These are phyloP conservation scores for Psidium friedrichsthalianum DNA, from an alignment of 345 rosid species.

Conservation along the genomic window DNA sequence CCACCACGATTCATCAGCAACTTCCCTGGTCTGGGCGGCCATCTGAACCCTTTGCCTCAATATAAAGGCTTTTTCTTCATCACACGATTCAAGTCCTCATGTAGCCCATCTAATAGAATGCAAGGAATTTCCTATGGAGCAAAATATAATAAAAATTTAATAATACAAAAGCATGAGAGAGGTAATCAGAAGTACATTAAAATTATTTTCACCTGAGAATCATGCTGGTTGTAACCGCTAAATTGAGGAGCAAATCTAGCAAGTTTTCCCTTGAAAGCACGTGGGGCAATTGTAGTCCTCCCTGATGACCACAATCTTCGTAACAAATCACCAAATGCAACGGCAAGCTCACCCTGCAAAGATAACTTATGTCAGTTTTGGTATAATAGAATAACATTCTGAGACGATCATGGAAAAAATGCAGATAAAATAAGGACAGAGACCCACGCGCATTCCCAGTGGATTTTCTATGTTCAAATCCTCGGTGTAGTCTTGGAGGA, in stretches of 20 bases:
- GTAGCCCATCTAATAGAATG: conserved; percentile 84
- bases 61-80: conserved; percentile 79
- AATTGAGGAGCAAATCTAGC: conserved; percentile 93
- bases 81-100: conserved; percentile 90
- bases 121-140: conserved; percentile 64
- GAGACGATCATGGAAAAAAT: background rate
- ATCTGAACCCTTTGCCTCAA: conserved; percentile 74
- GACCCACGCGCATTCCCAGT: conserved; percentile 79
- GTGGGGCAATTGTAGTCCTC: conserved; percentile 51
- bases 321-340: conserved; percentile 77
- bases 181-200: background rate
- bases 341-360: conserved; percentile 90
- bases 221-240: conserved; percentile 95
- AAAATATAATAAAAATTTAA: background rate
- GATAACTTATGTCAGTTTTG: background rate
- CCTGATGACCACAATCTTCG: conserved; percentile 83
- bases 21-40: conserved; percentile 82
- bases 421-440: conserved; percentile 5
- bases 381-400: background rate
- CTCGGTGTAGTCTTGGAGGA: conserved; percentile 61
- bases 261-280: conserved; percentile 70
- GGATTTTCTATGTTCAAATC: conserved; percentile 83
- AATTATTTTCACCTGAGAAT: conserved; percentile 70
- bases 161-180: background rate
- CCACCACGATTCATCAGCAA: conserved; percentile 95